A percentile compares a stretch with the other conserved stretches of the same genome.
phyloP scores from a whole-genome alignment of 495 filamentous ascomycete genomes.

The Oidiodendron maius region DNA sequence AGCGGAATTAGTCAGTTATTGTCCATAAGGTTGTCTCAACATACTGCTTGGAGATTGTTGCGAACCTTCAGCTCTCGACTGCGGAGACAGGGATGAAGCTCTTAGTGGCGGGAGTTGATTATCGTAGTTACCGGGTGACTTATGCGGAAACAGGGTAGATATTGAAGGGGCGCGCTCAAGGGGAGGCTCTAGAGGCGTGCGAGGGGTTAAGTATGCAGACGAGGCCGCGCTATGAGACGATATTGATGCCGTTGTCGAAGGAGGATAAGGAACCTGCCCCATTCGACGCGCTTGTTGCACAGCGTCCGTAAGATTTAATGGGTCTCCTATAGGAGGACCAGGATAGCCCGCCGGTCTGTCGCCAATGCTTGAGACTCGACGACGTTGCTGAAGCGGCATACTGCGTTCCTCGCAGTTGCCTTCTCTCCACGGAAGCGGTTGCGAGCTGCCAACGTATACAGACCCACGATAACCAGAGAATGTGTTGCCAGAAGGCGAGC shows the following conservation, averaged over 20 bases:
- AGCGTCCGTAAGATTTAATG: conserved; percentile 8
- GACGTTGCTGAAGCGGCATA: conserved; percentile 8
- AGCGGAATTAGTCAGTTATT: conserved; percentile 1
- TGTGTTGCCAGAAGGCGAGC: conserved; percentile 7
- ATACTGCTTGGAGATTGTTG: conserved; percentile 20
- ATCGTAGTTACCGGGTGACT: conserved; percentile 12
- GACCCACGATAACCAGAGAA: conserved; percentile 23
- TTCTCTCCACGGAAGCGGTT: conserved; percentile 18
- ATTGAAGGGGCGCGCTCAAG: conserved; percentile 21
- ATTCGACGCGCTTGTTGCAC: conserved; percentile 15
- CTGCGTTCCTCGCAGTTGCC: conserved; percentile 9
- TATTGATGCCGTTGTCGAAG: conserved; percentile 12
- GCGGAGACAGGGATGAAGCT: conserved; percentile 22
- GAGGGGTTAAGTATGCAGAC: conserved; percentile 17
- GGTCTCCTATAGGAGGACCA: not conserved
- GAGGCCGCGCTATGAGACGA: conserved; percentile 19
- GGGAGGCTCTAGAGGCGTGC: conserved; percentile 20
- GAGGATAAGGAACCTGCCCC: conserved; percentile 11
- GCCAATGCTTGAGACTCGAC: conserved; percentile 7
- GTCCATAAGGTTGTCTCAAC: conserved; percentile 1
- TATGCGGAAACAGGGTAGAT: conserved; percentile 17
- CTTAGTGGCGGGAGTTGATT: conserved; percentile 21
- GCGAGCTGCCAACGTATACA: conserved; percentile 8
- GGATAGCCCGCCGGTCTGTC: conserved; percentile 5
- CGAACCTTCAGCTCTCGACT: conserved; percentile 3